These are phyloP conservation scores for Mucor indicus DNA, from an alignment of 371 early-diverging fungal genomes.

Conservation along the genomic window DNA sequence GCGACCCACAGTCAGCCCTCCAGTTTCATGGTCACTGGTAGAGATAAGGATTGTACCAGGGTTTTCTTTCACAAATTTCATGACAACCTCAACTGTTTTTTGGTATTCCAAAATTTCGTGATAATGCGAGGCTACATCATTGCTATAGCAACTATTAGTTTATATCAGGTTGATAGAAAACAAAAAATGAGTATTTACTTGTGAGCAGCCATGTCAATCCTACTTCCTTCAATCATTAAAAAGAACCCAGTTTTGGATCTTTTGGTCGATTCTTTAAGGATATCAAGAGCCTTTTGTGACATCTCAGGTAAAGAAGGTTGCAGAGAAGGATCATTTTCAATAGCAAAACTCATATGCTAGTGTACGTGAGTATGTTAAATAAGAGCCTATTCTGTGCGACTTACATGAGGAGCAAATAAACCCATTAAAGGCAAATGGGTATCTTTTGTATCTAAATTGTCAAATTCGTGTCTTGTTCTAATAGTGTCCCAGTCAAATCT, in stretches of 20 bases:
- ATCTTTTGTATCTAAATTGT: slow-evolving; percentile 30
- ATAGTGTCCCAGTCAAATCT: slow-evolving; percentile 54
- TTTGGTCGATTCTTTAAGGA: slow-evolving; percentile 45
- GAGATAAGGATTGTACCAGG: slow-evolving; percentile 85
- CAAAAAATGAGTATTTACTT: slow-evolving; percentile 62
- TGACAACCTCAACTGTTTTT: slow-evolving; percentile 66
- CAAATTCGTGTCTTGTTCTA: slow-evolving; percentile 58
- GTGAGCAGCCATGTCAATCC: slow-evolving; percentile 86
- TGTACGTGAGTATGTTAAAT: slow-evolving; percentile 44
- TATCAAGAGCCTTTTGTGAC: slow-evolving; percentile 63
- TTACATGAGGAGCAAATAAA: slow-evolving; percentile 58
- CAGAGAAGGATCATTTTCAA: slow-evolving; percentile 63
- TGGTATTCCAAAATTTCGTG: slow-evolving; percentile 90
- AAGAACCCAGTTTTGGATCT: slow-evolving; percentile 71
- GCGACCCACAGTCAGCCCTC: slow-evolving; percentile 81
- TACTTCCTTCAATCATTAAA: slow-evolving; percentile 92
- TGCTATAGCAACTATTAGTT: no score
- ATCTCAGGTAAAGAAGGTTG: slow-evolving; percentile 78
- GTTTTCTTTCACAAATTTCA: slow-evolving; percentile 67
- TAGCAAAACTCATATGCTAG: slow-evolving; percentile 77
- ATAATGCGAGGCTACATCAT: slow-evolving; percentile 88
- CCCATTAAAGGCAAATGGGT: slow-evolving; percentile 71
- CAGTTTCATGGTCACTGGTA: slow-evolving; percentile 93
- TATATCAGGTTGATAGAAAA: slow-evolving; percentile 60
- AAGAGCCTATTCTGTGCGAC: background rate